phyloP scores from a whole-genome alignment of 306 rosid genomes.

The Gynostemma pentaphyllum region DNA sequence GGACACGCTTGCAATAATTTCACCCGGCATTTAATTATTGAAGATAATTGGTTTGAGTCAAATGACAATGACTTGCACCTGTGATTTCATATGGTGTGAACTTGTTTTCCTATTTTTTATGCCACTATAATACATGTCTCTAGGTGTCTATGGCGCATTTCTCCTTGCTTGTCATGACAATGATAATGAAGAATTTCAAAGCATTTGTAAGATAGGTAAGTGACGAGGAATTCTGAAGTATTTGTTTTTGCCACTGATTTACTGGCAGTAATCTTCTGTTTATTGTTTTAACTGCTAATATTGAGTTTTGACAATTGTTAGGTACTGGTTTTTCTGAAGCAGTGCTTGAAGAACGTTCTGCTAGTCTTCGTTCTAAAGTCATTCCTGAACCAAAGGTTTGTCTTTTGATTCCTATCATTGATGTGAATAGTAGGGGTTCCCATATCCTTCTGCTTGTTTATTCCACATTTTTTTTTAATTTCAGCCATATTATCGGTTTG shows the following conservation, averaged over 20 bases:
- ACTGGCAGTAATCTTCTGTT: background rate
- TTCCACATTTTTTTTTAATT: constrained; percentile 15
- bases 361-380: constrained; percentile 62
- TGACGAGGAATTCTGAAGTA: background rate
- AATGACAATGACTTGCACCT: background rate
- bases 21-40: background rate
- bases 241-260: background rate
- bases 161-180: constrained; percentile 80
- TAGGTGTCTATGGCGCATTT: constrained; percentile 88
- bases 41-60: background rate
- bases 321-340: constrained; percentile 83
- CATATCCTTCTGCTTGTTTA: constrained; percentile 9
- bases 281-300: constrained; percentile 13
- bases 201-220: constrained; percentile 90
- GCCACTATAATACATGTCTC: background rate
- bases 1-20: constrained; percentile 7
- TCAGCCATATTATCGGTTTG: constrained; percentile 64
- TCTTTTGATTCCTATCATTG: constrained; percentile 9
- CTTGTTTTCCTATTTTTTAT: background rate
- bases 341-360: constrained; percentile 65
- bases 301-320: constrained; percentile 18
- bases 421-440: background rate
- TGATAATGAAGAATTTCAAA: constrained; percentile 76
- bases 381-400: constrained; percentile 73
- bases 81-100: constrained; percentile 4